Evolutionary conservation across 75 land plant genomes (phyloP).

Genomic region (Selaginella moellendorffii): DNA sequence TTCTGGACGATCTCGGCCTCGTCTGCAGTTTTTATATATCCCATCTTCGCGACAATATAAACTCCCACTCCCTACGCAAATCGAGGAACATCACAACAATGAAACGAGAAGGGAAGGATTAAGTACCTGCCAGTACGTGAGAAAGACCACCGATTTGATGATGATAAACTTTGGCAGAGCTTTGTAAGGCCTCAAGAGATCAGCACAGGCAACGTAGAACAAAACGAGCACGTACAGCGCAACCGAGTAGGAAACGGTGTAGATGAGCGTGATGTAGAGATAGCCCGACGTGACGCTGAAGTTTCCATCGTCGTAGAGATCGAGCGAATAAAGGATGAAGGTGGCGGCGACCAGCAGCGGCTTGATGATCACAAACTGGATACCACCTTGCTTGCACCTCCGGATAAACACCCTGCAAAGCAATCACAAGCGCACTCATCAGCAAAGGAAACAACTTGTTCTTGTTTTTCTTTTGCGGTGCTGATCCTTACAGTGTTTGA

Average conservation of each 20-base stretch:
- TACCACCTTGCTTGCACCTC: slow-evolving; percentile 78
- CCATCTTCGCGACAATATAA: slow-evolving; percentile 66
- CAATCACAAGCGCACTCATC: not conserved
- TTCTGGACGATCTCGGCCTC: slow-evolving; percentile 57
- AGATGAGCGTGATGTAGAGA: slow-evolving; percentile 76
- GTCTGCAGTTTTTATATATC: slow-evolving; percentile 56
- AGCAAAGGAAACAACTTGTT: too few relatives aligned
- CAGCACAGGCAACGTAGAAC: slow-evolving; percentile 87
- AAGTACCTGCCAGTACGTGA: slow-evolving; percentile 99
- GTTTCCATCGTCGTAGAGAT: slow-evolving; percentile 79
- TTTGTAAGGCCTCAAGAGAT: slow-evolving; percentile 87
- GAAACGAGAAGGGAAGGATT: too few relatives aligned
- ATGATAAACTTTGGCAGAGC: slow-evolving; percentile 80
- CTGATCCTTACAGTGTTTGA: too few relatives aligned
- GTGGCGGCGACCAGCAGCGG: slow-evolving; percentile 73
- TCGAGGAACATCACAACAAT: too few relatives aligned
- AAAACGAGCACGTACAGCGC: slow-evolving; percentile 85
- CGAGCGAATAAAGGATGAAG: slow-evolving; percentile 57
- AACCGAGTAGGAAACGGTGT: slow-evolving; percentile 72
- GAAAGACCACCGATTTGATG: slow-evolving; percentile 88
- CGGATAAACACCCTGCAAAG: slow-evolving; percentile 77
- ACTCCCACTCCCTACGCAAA: slow-evolving; percentile 87
- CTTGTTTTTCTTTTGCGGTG: too few relatives aligned
- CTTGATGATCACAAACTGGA: slow-evolving; percentile 93
- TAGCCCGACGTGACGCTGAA: slow-evolving; percentile 64